Percentiles rank a stretch among this genome's conserved stretches.
Evolutionary conservation across 495 filamentous ascomycete species (phyloP).

Genomic region (Xylaria grammica): DNA sequence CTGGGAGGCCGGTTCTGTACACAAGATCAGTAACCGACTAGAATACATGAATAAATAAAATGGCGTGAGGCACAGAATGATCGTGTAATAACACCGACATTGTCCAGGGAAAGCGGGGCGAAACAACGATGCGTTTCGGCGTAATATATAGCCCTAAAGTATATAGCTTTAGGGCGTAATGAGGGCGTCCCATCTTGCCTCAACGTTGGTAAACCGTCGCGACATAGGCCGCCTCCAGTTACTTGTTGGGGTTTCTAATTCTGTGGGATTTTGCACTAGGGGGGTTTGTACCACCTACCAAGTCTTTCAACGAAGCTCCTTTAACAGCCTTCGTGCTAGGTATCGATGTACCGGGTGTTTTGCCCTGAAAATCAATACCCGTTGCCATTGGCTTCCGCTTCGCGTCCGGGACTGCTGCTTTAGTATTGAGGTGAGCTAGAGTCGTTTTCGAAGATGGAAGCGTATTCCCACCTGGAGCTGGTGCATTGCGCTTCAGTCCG

Average conservation of each 20-base stretch:
- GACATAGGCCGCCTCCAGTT: too few species aligned
- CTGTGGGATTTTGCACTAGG: background rate
- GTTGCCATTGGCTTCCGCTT: conserved; percentile 65
- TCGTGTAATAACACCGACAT: too few species aligned
- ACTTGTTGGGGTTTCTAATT: too few species aligned
- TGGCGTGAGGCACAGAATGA: too few species aligned
- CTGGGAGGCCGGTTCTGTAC: background rate
- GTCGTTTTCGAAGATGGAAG: conserved; percentile 2
- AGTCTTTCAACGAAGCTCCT: conserved; percentile 28
- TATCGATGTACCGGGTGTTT: conserved; percentile 26
- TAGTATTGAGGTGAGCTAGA: conserved; percentile 7
- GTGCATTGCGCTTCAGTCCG: conserved; percentile 44
- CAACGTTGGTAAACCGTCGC: too few species aligned
- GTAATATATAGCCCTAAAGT: too few species aligned
- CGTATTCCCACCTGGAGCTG: conserved; percentile 39
- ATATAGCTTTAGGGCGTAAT: too few species aligned
- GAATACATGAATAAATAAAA: background rate
- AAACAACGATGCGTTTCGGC: too few species aligned
- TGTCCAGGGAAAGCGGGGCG: too few species aligned
- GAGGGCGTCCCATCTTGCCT: too few species aligned
- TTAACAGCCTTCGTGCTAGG: conserved; percentile 24
- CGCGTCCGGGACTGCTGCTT: conserved; percentile 54
- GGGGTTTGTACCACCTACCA: conserved; percentile 28
- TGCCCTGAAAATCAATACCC: conserved; percentile 54
- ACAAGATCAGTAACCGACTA: conserved; percentile 5